Base-by-base conservation (phyloP, 1,284 basidiomycete genomes). In the Boletus mariae region DNA sequence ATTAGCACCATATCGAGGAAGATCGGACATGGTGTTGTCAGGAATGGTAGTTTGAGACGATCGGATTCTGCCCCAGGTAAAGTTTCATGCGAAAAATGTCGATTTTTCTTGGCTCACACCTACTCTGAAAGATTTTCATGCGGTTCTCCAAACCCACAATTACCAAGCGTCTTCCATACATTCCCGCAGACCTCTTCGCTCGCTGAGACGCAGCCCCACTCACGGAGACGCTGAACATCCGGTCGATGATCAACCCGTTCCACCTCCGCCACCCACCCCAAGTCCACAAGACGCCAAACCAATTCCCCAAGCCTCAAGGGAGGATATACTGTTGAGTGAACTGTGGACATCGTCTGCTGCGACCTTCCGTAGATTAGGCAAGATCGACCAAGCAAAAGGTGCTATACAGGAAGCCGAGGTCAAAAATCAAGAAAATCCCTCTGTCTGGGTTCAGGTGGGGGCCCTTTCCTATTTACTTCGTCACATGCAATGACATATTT, bases 381-480 rank as follows among this genome's bases (percentile, higher is more conserved):
- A 95, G 73, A 82, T 92, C 52, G 92, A 95, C 55, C 92, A 98
- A 65, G 85, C 91, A 2, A 84, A 87, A 53, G 93, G 85, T 9
- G 90, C 96, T 2, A 94, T 98, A 47, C 92, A 95, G 66, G 96
- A 99, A 72, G 97, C 96, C 0, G 96, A 99, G 69, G 84, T 88
- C 5, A 79, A 86, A 57, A 92, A 96, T 67, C 87, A 92, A 56
- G 80, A 83, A 35, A 92, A 94, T 67, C 84, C 94, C 1, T 86
- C 84, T 32, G 92, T 98, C 12, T 98, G 95, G 94, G 89, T 96
- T 8, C 95, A 96, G 80, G 90, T 92, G 59, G 49, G 79, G 69
- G 5, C 5, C 25, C 2, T 11, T n/a, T 37, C 40, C 20, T 1
- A 11, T 20, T 23, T 2, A 0, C 4, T 29, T 46, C 10, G 13